These are phyloP conservation scores for Neopestalotiopsis sp. DNA, from an alignment of 2,329 filamentous ascomycete genomes.

Conservation along the genomic window DNA sequence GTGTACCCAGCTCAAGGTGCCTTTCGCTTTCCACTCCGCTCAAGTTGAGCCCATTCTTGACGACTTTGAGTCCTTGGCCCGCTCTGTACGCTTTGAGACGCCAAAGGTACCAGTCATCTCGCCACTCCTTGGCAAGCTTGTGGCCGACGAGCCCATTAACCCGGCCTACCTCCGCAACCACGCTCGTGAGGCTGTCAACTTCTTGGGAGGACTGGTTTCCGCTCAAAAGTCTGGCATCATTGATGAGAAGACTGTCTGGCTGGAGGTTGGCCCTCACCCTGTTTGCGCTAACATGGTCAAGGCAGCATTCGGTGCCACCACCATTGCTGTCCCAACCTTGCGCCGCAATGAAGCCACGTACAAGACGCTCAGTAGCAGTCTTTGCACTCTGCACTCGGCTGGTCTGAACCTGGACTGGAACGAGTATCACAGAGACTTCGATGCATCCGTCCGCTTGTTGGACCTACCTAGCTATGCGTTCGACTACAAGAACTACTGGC, in stretches of 20 bases:
- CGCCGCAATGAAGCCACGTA: constrained; percentile 68
- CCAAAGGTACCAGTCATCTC: constrained; percentile 70
- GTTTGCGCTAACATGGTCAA: constrained; percentile 73
- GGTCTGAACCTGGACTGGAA: constrained; percentile 70
- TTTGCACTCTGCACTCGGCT: constrained; percentile 61
- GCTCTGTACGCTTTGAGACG: constrained; percentile 58
- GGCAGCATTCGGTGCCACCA: constrained; percentile 61
- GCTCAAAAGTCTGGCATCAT: constrained; percentile 65
- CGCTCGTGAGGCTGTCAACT: constrained; percentile 72
- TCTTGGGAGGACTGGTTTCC: constrained; percentile 65
- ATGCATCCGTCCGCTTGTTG: constrained; percentile 62
- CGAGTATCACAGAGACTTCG: constrained; percentile 69
- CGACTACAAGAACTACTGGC: constrained; percentile 76
- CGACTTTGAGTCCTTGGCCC: constrained; percentile 61
- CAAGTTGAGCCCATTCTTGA: constrained; percentile 69
- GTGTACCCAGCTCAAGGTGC: constrained; percentile 66
- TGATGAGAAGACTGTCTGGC: constrained; percentile 70
- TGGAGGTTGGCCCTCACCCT: constrained; percentile 78
- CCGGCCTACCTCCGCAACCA: constrained; percentile 69
- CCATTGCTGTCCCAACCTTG: constrained; percentile 63
- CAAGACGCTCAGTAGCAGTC: constrained; percentile 64
- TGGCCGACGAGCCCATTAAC: constrained; percentile 63
- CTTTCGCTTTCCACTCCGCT: constrained; percentile 71
- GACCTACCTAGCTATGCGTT: constrained; percentile 72
- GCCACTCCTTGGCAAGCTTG: constrained; percentile 66